Evolutionary conservation across 1,284 basidiomycete species (phyloP), one percentile per base, ranked within the genome.

Genomic region (Boletus mariae): DNA sequence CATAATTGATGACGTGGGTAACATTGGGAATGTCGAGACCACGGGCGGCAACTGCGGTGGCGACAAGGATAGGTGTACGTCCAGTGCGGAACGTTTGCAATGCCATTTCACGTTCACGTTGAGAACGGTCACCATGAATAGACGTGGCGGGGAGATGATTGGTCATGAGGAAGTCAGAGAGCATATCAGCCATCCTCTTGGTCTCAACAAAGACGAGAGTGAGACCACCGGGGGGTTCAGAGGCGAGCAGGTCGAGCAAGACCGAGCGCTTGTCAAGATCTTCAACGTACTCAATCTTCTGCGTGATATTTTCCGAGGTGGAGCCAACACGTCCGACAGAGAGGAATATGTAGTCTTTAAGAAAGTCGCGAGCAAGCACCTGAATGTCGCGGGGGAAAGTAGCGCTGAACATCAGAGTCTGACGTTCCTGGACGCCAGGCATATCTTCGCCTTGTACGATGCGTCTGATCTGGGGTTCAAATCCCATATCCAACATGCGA

Each of bases 401-500:
- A 45, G 97, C 97, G 58, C 91, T 94, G 80, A 99, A 99, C 96
- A 99, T 99, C 76, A 99, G 90, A 8, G 97, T 99, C 73, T 99
- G 97, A 58, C 97, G 92, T 29, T 95, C 87, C 52, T 84, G 78
- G 25, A 92, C 87, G 51, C 86, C 91, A 28, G 97, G 94, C 96
- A 99, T 99, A 73, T 99, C 97, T 68, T 96, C 94, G 60, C 92
- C 92, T 72, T 98, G 92, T 31, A 99, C 97, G 69, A 99, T 99
- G 48, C 94, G 84, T 60, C 96, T 86, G 68, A 99, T 99, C 76
- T 99, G 96, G 57, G 97, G 97, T 76, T 99, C 96, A 82, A 99
- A 99, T 90, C 96, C 96, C 96, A 99, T 99, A 80, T 99, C 96
- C 65, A 99, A 84, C 96, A 99, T 99, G 68, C 96, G 92, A 78